Evolutionary conservation across 192 early-diverging fungal species (phyloP).

Genomic region (Backusella westeae): DNA sequence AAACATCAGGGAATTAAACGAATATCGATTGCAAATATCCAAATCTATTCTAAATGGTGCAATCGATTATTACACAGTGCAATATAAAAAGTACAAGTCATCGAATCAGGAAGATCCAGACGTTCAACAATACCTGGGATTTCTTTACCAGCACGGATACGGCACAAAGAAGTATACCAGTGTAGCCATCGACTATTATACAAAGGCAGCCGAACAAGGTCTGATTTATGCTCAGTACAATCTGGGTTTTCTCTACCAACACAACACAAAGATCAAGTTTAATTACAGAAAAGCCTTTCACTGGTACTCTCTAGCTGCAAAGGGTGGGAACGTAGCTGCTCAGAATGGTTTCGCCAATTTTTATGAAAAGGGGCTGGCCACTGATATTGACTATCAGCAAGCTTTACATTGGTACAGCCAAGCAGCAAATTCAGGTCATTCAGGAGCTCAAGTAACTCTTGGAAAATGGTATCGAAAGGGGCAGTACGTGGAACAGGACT

Average conservation of each 20-base stretch:
- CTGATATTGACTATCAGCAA: neutral
- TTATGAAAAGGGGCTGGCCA: neutral
- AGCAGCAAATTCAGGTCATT: neutral
- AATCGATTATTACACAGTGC: neutral
- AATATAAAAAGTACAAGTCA: neutral
- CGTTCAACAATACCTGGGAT: neutral
- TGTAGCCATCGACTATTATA: neutral
- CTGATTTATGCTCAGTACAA: neutral
- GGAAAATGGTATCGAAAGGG: neutral
- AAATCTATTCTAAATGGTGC: neutral
- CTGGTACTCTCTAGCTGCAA: neutral
- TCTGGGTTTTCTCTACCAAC: neutral
- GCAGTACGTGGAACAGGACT: neutral
- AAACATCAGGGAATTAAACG: neutral
- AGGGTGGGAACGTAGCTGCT: neutral
- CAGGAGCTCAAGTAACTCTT: neutral
- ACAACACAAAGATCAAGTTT: neutral
- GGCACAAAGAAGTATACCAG: neutral
- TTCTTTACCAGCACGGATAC: neutral
- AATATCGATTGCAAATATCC: neutral
- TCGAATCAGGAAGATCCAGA: neutral
- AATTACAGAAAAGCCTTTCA: neutral
- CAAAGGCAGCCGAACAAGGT: neutral
- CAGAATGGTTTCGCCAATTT: neutral
- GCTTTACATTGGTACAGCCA: neutral